Base-by-base conservation (phyloP, 805 yeast genomes). In the Suhomyces canberraensis region DNA sequence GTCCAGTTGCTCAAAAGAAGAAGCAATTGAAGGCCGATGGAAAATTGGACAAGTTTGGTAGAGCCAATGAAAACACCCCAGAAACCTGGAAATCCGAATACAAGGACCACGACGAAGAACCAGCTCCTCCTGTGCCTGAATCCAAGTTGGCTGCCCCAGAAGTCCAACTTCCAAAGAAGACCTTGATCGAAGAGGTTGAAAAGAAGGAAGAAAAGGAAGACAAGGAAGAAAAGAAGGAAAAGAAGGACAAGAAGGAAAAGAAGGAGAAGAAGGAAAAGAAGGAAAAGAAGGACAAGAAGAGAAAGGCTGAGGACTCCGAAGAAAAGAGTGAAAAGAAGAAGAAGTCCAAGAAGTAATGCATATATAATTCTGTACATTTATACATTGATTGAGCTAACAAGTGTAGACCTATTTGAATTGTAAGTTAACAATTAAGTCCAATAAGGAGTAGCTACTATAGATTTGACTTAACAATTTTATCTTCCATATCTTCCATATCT, bases 1-100 rank as follows among this genome's bases (percentile, higher is more conserved):
- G 98, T 54, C 98, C 98, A 54, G 87, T 90, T 61, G 98, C 98
- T 43, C 88, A 86, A 69, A 89, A 89, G 83, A 93, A 93, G 85
- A 93, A 93, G 78, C 96, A 91, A 75, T 73, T 93, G 76, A 91
- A 90, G 78, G 84, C 95, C 37, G 95, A 85, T 49, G 98, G 98
- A 58, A 91, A 93, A 71, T 80, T 93, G 59, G 98, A 93, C 75
- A 87, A 91, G 69, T 93, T 69, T 58, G 98, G 98, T 47, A 83
- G 96, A 72, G 75, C 73, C 46, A 93, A 89, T 59, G 98, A 93
- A 67, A 82, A 78, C 62, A 93, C 98, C 19, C 98, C 98, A 54
- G 84, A 78, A 31, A 74, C 79, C 27, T 93, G 98, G 98, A 89
- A 88, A 72, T 73, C 74, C 52, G 80, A 78, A 33, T 93, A 91